Base-by-base conservation (phyloP, 345 rosid species). In the Microthlaspi erraticum region DNA sequence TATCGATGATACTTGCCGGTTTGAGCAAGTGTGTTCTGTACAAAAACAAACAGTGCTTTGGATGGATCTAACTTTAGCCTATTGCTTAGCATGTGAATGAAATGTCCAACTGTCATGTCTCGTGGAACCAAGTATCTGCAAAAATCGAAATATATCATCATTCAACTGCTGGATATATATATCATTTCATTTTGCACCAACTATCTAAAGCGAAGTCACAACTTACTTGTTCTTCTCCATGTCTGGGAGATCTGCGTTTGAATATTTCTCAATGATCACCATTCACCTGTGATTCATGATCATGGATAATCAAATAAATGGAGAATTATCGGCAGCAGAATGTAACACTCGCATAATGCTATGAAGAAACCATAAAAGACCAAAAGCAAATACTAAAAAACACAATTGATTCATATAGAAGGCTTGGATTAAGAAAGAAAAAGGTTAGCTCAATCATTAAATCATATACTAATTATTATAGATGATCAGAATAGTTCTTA, bases 51-150 rank as follows among this genome's bases (percentile, higher is more conserved):
- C 4, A 86, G 85, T 71, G 90, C 90, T 78, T 82, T 88, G 8
- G 90, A 92, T 8, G 88, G 84, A 56, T 70, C 60, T 68, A 85
- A 72, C 2, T 70, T 78, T 59, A 91, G 78, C 75, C 97, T 84
- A 46, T 72, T 48, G 73, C 88, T 86, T 41, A 87, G 65, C 33
- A 90, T 74, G 75, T 88, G 87, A 34, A 91, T 84, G 78, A 88
- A 88, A 49, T 91, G 92, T 68, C 97, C 97, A 4, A 88, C 85
- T 0, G 89, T 80, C 91, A 86, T 91, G 71, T 88, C 97, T 48
- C 90, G 82, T 23, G 92, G 94, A 66, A 86, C 89, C 86, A 88
- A 74, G 56, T 63, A 74, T 49, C 82, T 78, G 32, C 48, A 11
- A 3, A 52, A 4, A 54, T 36, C 5, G 0, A 4, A 12, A 20